Conservation (phyloP, 1,139 yeast genomes). For the Nematodospora anomalae region DNA sequence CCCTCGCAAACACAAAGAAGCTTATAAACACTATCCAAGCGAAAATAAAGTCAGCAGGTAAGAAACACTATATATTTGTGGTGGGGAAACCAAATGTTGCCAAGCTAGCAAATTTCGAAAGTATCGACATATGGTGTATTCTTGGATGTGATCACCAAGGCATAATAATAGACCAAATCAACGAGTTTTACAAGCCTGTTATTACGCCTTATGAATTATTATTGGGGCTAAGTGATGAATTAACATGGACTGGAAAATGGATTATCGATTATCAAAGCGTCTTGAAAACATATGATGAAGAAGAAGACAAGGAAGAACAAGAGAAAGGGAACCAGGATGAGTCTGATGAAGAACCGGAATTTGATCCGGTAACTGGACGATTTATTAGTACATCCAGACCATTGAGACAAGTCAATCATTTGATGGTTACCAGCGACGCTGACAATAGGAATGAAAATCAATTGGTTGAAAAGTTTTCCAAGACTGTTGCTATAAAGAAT, state of each 20-base stretch:
- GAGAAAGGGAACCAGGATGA: slow-evolving; percentile 19
- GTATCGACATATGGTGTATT: slow-evolving; percentile 89
- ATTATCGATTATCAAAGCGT: slow-evolving; percentile 70
- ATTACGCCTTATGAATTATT: slow-evolving; percentile 90
- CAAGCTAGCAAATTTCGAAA: slow-evolving; percentile 90
- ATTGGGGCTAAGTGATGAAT: slow-evolving; percentile 71
- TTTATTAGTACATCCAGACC: slow-evolving; percentile 72
- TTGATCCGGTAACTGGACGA: slow-evolving; percentile 85
- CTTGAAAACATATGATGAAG: slow-evolving; percentile 31
- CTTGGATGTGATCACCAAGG: slow-evolving; percentile 96
- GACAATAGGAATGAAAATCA: slow-evolving; percentile 26
- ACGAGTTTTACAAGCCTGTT: slow-evolving; percentile 86
- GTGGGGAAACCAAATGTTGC: slow-evolving; percentile 99
- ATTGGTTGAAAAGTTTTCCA: slow-evolving; percentile 59
- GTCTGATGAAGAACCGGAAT: slow-evolving; percentile 65
- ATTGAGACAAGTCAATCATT: slow-evolving; percentile 62
- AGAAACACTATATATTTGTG: slow-evolving; percentile 89
- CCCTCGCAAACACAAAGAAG: slow-evolving; percentile 66
- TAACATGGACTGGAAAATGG: slow-evolving; percentile 94
- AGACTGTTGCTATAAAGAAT: slow-evolving; percentile 63
- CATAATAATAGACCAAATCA: slow-evolving; percentile 71
- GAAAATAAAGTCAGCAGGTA: slow-evolving; percentile 72
- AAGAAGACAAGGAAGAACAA: slow-evolving; percentile 18
- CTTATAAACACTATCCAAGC: slow-evolving; percentile 60
- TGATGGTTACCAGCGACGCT: slow-evolving; percentile 50